These are phyloP conservation scores for Gypsophila paniculata DNA, from an alignment of 179 eudicot genomes.

Conservation along the genomic window DNA sequence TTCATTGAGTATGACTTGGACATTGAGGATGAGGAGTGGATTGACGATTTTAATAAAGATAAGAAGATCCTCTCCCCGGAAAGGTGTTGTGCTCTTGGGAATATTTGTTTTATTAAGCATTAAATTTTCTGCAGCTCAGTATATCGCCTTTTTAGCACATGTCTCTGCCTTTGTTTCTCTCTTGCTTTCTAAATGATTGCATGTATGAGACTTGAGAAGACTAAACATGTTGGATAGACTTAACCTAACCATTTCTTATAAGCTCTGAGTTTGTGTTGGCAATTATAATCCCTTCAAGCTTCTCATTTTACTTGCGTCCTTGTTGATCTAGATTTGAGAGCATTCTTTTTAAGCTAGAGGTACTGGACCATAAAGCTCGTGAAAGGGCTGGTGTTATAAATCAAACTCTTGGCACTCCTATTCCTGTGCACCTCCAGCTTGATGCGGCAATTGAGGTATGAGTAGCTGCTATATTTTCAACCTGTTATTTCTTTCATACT, in stretches of 20 bases:
- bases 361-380: conserved; percentile 84
- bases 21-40: conserved; percentile 97
- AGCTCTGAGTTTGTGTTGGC: background rate
- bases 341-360: conserved; percentile 78
- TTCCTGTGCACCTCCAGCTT: conserved; percentile 75
- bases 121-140: background rate
- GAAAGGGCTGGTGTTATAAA: conserved; percentile 89
- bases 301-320: conserved; percentile 10
- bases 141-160: background rate
- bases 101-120: conserved; percentile 5
- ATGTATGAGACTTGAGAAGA: background rate
- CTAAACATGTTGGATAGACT: background rate
- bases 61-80: conserved; percentile 57
- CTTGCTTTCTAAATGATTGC: background rate
- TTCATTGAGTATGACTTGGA: conserved; percentile 96
- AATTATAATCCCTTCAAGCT: background rate
- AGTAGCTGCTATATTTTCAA: background rate
- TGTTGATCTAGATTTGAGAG: conserved; percentile 60
- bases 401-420: conserved; percentile 69
- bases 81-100: conserved; percentile 42
- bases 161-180: background rate
- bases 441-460: conserved; percentile 78
- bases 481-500: background rate
- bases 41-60: conserved; percentile 64
- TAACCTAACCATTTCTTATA: background rate